phyloP scores from a whole-genome alignment of 306 rosid species.

The Cucumis melo region DNA sequence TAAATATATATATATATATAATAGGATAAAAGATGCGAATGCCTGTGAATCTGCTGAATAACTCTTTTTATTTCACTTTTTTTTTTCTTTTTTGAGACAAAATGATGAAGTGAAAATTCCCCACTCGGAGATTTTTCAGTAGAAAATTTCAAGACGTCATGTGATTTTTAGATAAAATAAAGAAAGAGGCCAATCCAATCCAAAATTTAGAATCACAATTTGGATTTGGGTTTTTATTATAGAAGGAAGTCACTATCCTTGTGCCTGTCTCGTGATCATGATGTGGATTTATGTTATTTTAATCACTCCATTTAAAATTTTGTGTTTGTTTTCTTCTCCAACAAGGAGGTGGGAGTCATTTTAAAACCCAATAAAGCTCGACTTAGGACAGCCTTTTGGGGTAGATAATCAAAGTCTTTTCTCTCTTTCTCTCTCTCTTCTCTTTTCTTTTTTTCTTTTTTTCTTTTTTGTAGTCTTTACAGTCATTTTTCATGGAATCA shows the following conservation, averaged over 20 bases:
- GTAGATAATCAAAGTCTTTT: background rate
- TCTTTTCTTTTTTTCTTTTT: too few species aligned
- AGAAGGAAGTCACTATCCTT: background rate
- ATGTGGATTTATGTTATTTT: slow-evolving; percentile 2
- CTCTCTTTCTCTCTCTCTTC: background rate
- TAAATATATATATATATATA: background rate
- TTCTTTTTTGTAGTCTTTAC: background rate
- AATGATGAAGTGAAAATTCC: background rate
- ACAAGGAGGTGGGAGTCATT: background rate
- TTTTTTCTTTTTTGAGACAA: background rate
- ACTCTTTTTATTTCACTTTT: background rate
- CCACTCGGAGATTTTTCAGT: background rate
- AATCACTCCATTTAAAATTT: background rate
- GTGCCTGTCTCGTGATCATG: slow-evolving; percentile 1
- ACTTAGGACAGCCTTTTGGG: slow-evolving; percentile 34
- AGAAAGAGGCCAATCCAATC: background rate
- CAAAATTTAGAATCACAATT: background rate
- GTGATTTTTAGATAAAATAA: background rate
- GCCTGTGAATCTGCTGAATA: slow-evolving; percentile 3
- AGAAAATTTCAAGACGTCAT: background rate
- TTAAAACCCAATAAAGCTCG: slow-evolving; percentile 18
- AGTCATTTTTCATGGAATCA: background rate
- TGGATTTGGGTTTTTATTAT: background rate
- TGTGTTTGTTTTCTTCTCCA: background rate
- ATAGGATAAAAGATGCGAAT: background rate